Percentiles rank a stretch among this genome's conserved stretches.
Evolutionary conservation across 306 rosid species (phyloP).

Genomic region (barrel medic (Medicago truncatula)): DNA sequence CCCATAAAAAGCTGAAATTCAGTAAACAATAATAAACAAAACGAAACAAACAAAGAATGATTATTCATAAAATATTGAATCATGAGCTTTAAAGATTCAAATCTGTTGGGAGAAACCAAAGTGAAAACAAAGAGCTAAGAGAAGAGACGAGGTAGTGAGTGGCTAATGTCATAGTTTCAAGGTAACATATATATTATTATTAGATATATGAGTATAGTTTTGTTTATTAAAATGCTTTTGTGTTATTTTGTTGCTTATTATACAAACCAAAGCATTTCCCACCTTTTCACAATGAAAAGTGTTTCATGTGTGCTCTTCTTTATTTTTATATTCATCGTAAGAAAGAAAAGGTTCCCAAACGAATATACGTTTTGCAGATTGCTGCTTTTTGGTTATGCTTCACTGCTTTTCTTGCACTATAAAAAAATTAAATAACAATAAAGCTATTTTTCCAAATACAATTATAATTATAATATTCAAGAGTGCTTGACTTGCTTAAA

Average conservation of each 20-base stretch:
- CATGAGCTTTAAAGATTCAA: constrained; percentile 50
- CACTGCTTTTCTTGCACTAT: constrained; percentile 68
- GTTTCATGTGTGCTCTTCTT: constrained; percentile 35
- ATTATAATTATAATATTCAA: constrained; percentile 9
- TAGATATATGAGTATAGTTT: too few relatives aligned
- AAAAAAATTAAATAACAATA: constrained; percentile 3
- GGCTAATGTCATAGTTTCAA: constrained; percentile 29
- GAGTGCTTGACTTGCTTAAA: constrained; percentile 15
- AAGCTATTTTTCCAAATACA: neutral
- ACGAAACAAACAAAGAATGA: constrained; percentile 40
- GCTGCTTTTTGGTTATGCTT: constrained; percentile 56
- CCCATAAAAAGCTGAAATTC: constrained; percentile 55
- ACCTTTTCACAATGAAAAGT: constrained; percentile 45
- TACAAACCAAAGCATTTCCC: constrained; percentile 8
- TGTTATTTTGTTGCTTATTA: constrained; percentile 23
- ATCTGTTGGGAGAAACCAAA: constrained; percentile 56
- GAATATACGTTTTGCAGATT: constrained; percentile 67
- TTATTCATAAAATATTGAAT: constrained; percentile 42
- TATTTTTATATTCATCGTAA: constrained; percentile 57
- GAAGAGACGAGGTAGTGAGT: constrained; percentile 30
- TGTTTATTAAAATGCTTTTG: neutral
- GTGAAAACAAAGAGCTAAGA: constrained; percentile 36
- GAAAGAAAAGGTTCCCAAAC: constrained; percentile 51
- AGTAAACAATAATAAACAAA: constrained; percentile 36
- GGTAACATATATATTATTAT: neutral